Percentiles rank a stretch among this genome's conserved stretches.
phyloP scores from a whole-genome alignment of 768 basidiomycete genomes.

The Pisolithus microcarpus region DNA sequence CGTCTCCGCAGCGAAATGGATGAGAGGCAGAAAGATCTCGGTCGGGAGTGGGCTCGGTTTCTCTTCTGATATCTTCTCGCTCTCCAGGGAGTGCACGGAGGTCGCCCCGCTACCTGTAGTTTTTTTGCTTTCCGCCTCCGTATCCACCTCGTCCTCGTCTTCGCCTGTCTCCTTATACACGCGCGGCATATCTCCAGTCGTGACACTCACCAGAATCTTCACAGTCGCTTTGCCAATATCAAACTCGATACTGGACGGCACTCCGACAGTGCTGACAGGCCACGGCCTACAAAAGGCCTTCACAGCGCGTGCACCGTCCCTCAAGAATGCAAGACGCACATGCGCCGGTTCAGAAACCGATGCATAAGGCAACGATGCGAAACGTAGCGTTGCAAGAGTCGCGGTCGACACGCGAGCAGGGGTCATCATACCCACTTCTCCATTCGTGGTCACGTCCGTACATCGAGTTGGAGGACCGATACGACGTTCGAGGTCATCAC shows the following conservation, averaged over 20 bases:
- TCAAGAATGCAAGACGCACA: constrained; percentile 53
- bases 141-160: not conserved
- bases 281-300: constrained; percentile 83
- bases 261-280: constrained; percentile 70
- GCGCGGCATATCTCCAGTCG: constrained; percentile 43
- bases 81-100: not conserved
- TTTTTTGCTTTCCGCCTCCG: constrained; percentile 13
- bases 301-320: constrained; percentile 79
- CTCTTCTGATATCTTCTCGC: not conserved
- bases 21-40: constrained; percentile 85
- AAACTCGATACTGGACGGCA: constrained; percentile 59
- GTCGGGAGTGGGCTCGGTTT: constrained; percentile 47
- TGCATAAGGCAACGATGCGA: constrained; percentile 12
- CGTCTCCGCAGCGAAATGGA: constrained; percentile 67
- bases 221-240: constrained; percentile 67
- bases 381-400: constrained; percentile 16
- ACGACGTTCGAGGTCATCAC: constrained; percentile 50
- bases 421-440: constrained; percentile 1
- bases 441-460: not conserved
- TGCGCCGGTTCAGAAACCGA: not conserved
- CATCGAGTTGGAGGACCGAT: not conserved
- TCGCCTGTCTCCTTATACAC: not conserved
- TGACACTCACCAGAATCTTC: constrained; percentile 59
- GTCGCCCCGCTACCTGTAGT: not conserved
- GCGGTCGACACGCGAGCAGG: constrained; percentile 12